Evolutionary conservation across 225 moss, liverwort and hornwort genomes (phyloP).

Genomic region (Pseudoscleropodium purum): DNA sequence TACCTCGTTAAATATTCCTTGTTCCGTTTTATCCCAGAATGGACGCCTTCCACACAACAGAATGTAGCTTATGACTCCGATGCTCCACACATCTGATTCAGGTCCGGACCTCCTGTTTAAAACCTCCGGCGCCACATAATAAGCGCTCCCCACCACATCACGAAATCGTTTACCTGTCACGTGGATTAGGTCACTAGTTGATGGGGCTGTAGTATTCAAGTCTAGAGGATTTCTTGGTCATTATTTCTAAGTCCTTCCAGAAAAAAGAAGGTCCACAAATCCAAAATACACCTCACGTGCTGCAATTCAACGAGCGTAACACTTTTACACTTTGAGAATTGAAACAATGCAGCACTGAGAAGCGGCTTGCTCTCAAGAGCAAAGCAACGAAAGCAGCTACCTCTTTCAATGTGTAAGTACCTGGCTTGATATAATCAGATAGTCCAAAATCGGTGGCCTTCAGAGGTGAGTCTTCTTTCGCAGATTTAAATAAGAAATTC

Average conservation of each 20-base stretch:
- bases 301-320: neutral
- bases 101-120: conserved; percentile 84
- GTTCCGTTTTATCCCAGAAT: conserved; percentile 96
- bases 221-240: neutral
- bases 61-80: conserved; percentile 94
- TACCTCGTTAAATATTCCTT: conserved; percentile 92
- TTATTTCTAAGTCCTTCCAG: neutral
- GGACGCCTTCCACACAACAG: conserved; percentile 88
- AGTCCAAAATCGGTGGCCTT: conserved; percentile 97
- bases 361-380: neutral
- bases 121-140: conserved; percentile 96
- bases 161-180: conserved; percentile 67
- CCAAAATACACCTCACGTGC: neutral
- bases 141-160: conserved; percentile 98
- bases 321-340: neutral
- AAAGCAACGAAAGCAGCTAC: neutral
- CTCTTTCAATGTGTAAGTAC: conserved; percentile 12
- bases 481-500: conserved; percentile 84
- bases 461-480: conserved; percentile 71
- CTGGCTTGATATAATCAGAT: conserved; percentile 93
- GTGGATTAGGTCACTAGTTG: neutral
- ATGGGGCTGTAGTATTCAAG: neutral
- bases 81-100: conserved; percentile 99
- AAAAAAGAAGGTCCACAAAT: neutral
- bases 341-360: neutral